Conservation (phyloP, 495 filamentous ascomycete species). For the Podospora appendiculata region DNA sequence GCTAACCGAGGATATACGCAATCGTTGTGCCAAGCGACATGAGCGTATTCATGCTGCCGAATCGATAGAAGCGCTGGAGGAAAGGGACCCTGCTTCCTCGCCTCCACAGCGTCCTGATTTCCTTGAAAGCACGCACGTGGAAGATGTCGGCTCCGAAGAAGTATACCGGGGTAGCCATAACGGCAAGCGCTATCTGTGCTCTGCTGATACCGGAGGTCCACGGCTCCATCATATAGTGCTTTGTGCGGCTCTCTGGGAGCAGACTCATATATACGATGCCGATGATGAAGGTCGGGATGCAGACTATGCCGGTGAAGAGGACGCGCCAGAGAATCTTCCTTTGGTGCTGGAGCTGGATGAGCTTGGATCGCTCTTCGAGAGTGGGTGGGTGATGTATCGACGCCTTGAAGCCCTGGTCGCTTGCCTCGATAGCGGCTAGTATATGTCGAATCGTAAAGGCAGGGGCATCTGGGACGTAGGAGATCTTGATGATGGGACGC, state of each 20-base stretch:
- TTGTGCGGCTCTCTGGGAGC: slow-evolving; percentile 49
- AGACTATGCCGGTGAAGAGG: slow-evolving; percentile 60
- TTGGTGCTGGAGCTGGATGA: slow-evolving; percentile 59
- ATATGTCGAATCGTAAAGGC: slow-evolving; percentile 71
- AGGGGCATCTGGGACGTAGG: slow-evolving; percentile 62
- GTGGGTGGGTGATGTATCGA: slow-evolving; percentile 73
- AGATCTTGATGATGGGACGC: slow-evolving; percentile 59
- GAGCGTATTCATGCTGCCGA: slow-evolving; percentile 95
- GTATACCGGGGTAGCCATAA: slow-evolving; percentile 84
- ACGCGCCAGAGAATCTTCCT: slow-evolving; percentile 55
- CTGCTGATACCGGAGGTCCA: slow-evolving; percentile 71
- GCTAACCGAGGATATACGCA: slow-evolving; percentile 78
- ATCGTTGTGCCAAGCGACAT: slow-evolving; percentile 84
- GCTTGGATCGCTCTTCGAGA: slow-evolving; percentile 74
- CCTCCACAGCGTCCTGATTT: slow-evolving; percentile 73
- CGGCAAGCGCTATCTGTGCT: slow-evolving; percentile 74
- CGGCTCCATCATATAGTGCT: slow-evolving; percentile 58
- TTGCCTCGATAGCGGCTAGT: slow-evolving; percentile 53
- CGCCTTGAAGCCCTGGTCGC: slow-evolving; percentile 56
- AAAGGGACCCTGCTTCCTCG: slow-evolving; percentile 70
- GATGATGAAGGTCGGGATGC: slow-evolving; percentile 82
- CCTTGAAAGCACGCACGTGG: slow-evolving; percentile 69
- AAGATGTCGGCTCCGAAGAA: slow-evolving; percentile 85
- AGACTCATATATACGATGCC: slow-evolving; percentile 90
- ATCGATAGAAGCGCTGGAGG: slow-evolving; percentile 73